Evolutionary conservation across 345 rosid species (phyloP).

Genomic region (Camelina laxa): DNA sequence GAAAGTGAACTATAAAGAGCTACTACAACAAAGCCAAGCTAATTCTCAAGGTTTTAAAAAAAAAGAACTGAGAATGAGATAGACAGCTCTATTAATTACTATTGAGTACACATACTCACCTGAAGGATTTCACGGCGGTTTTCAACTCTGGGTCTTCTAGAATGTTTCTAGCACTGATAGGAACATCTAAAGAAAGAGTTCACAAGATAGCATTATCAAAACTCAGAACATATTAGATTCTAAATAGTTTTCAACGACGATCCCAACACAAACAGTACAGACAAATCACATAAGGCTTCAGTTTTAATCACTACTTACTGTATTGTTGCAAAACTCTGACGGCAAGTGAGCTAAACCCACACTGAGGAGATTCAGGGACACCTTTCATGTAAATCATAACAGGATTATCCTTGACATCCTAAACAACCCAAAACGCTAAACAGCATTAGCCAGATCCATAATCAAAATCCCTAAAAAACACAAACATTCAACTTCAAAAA

Average conservation of each 20-base stretch:
- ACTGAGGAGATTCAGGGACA: slow-evolving; percentile 87
- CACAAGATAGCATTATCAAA: slow-evolving; percentile 2
- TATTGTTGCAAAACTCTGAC: slow-evolving; percentile 79
- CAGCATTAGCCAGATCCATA: slow-evolving; percentile 13
- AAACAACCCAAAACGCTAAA: slow-evolving; percentile 31
- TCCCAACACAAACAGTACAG: background rate
- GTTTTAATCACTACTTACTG: slow-evolving; percentile 52
- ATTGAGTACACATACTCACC: slow-evolving; percentile 47
- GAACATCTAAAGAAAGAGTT: slow-evolving; percentile 57
- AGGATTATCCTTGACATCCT: slow-evolving; percentile 95
- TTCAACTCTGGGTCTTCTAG: slow-evolving; percentile 86
- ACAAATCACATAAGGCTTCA: background rate
- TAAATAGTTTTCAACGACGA: background rate
- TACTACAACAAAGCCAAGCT: background rate
- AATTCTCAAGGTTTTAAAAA: background rate
- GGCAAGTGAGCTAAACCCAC: slow-evolving; percentile 97
- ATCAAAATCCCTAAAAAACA: background rate
- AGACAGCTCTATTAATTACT: background rate
- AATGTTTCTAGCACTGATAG: slow-evolving; percentile 86
- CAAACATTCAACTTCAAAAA: background rate
- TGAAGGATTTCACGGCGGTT: slow-evolving; percentile 80
- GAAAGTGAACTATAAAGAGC: background rate
- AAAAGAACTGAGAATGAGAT: background rate
- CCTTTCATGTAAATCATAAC: slow-evolving; percentile 98
- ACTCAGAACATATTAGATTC: background rate